Base-by-base conservation (phyloP, 2,329 filamentous ascomycete species). In the Sporothrix mexicana region DNA sequence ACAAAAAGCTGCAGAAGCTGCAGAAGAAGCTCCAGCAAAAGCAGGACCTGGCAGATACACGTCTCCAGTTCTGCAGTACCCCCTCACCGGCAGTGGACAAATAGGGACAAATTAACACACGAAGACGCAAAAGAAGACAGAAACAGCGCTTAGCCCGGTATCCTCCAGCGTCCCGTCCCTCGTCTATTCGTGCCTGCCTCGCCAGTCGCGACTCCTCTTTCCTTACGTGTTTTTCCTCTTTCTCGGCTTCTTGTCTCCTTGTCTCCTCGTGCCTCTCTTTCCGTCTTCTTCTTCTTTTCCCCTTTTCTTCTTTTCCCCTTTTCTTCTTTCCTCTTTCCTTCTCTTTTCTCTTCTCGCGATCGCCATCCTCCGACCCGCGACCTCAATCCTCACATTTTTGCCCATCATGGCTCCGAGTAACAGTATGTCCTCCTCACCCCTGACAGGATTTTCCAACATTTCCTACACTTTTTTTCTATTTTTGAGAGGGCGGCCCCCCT, bases 331-430 rank as follows among this genome's bases (percentile, higher is more conserved):
- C 36, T n/a, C 41, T 49, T 36, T 23, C 41, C 53, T 25, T 68
- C 41, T 70, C 57, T n/a, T n/a, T 8, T 59, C 66, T 41, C 45
- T 6, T 70, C 72, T 59, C 36, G 9, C 23, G 20, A 66, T 66
- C 61, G 61, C 61, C 43, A 36, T 51, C 51, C 43, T 68, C 64
- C 53, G n/a, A 57, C 61, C 49, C 23, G 41, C 41, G 41, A 43
- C 71, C 55, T 15, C 66, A 49, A 47, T 43, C 69, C 41, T 36
- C 71, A 66, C 25, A 45, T 12, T 36, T 30, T 49, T 57, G 55
- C 73, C 77, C 57, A 66, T 76, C 71, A 84, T 84, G 83, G 78
- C 80, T 43, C 79, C 82, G 15, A 82, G 81, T 74, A 84, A 81
- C 75, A 80, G 79, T 80, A 77, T 61, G 74, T 72, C 55, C 20